phyloP scores from a whole-genome alignment of 805 yeast genomes.

The Yamadazyma sp. region DNA sequence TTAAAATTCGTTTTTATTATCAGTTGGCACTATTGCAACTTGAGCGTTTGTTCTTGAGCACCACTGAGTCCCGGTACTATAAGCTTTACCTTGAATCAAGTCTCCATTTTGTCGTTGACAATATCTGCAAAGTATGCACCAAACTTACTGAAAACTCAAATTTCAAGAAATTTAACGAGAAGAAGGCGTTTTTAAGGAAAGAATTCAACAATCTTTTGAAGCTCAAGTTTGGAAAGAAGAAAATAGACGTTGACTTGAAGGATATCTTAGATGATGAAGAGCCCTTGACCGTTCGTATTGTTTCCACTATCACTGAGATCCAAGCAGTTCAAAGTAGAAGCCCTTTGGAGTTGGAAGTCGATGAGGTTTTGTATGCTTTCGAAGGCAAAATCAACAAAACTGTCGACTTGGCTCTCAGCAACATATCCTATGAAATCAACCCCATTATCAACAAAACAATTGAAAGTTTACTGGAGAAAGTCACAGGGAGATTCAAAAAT shows the following conservation, averaged over 20 bases:
- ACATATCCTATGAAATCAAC: conserved; percentile 31
- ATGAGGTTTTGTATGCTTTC: conserved; percentile 35
- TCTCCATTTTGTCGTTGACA: not conserved
- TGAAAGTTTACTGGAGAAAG: conserved; percentile 23
- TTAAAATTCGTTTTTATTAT: conserved; percentile 1
- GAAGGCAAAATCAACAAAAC: conserved; percentile 33
- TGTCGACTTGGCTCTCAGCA: conserved; percentile 31
- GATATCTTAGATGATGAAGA: conserved; percentile 22
- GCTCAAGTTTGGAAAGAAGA: conserved; percentile 13
- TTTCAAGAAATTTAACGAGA: conserved; percentile 21
- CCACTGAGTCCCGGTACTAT: conserved; percentile 8
- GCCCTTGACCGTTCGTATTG: conserved; percentile 21
- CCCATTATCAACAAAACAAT: conserved; percentile 25
- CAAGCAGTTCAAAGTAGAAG: conserved; percentile 7
- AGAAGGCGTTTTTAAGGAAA: conserved; percentile 22
- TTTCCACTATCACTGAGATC: conserved; percentile 26
- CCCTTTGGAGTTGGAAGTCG: conserved; percentile 21
- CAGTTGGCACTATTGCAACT: conserved; percentile 3
- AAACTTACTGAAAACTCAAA: conserved; percentile 15
- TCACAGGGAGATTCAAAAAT: conserved; percentile 26
- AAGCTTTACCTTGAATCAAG: conserved; percentile 5
- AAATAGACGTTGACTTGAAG: conserved; percentile 17
- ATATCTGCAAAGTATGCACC: conserved; percentile 3
- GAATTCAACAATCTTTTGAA: conserved; percentile 27
- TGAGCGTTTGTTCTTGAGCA: not conserved